Conservation (phyloP, 2,329 filamentous ascomycete species). For the Geosmithia flava region DNA sequence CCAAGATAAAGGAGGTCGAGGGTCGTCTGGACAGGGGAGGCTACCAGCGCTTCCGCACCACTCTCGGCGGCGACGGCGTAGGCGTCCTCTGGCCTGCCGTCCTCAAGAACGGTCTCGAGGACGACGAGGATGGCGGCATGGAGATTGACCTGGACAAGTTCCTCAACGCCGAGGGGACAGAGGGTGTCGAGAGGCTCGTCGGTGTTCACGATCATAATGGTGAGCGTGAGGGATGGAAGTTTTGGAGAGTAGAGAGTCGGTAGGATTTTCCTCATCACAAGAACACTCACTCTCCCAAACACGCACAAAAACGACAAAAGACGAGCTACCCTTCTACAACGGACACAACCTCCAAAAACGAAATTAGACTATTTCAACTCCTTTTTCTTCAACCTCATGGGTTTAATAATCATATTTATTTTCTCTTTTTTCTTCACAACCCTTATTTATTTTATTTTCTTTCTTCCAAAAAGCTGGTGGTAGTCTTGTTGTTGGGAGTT, state of each 20-base stretch:
- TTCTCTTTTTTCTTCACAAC: no score
- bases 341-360: no score
- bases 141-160: conserved; percentile 85
- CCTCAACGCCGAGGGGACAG: conserved; percentile 68
- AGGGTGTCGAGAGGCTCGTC: conserved; percentile 78
- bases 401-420: no score
- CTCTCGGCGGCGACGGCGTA: conserved; percentile 83
- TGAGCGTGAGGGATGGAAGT: conserved; percentile 73
- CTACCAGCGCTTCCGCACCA: conserved; percentile 79
- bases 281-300: no score
- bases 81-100: conserved; percentile 91
- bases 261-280: neutral
- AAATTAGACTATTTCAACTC: no score
- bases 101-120: conserved; percentile 69
- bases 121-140: conserved; percentile 69
- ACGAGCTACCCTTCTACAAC: no score
- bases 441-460: no score
- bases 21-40: conserved; percentile 54
- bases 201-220: conserved; percentile 60
- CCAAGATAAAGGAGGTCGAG: conserved; percentile 52
- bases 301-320: no score
- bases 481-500: no score
- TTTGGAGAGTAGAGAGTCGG: conserved; percentile 57
- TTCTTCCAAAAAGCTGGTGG: no score
- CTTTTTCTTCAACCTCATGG: no score